These are phyloP conservation scores for Jacaranda mimosifolia DNA, from an alignment of 257 asterid species.

Conservation along the genomic window DNA sequence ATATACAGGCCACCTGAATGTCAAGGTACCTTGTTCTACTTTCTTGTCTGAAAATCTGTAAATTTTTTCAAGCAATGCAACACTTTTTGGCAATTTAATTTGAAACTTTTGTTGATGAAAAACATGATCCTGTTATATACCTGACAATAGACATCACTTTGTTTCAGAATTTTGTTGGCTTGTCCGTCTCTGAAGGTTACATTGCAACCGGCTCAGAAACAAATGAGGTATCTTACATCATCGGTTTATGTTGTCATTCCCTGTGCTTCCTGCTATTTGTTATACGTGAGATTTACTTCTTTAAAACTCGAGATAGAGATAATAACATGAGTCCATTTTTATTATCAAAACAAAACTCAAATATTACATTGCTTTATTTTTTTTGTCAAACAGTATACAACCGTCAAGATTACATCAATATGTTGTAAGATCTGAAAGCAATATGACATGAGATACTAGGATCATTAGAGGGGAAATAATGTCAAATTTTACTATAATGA, in stretches of 20 bases:
- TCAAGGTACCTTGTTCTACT: conserved; percentile 65
- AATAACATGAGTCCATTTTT: no score
- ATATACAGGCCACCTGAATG: conserved; percentile 91
- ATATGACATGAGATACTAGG: no score
- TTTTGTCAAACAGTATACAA: no score
- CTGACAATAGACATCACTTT: conserved; percentile 34
- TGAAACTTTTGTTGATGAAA: background rate
- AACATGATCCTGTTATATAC: conserved; percentile 5
- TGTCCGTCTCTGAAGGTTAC: conserved; percentile 90
- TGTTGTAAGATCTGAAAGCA: no score
- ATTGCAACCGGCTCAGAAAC: conserved; percentile 98
- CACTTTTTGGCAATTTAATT: background rate
- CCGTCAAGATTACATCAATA: no score
- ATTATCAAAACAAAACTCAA: no score
- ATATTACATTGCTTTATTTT: no score
- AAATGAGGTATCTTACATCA: conserved; percentile 71
- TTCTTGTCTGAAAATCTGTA: background rate
- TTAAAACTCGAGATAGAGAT: no score
- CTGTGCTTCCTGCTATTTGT: background rate
- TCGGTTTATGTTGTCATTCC: background rate
- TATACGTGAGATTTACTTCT: no score
- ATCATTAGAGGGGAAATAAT: no score
- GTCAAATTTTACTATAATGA: no score
- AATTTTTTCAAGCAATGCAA: conserved; percentile 1
- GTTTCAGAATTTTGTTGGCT: conserved; percentile 94